Conservation (phyloP, 176 grass and related monocot species). For the Tillandsia leiboldiana region DNA sequence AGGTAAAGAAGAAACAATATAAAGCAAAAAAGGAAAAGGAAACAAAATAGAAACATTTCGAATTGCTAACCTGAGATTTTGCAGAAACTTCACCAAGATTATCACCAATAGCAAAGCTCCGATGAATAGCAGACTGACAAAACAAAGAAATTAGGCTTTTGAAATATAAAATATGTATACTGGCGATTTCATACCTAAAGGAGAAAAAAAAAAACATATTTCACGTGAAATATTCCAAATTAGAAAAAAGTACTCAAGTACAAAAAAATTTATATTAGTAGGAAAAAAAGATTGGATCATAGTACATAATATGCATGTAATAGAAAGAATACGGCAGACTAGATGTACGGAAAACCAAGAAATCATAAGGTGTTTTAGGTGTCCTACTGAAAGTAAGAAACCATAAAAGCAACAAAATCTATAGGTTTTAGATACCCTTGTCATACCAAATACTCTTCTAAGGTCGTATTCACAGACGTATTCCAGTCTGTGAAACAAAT, state of each 20-base stretch:
- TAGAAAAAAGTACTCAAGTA: neutral
- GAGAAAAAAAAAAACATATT: neutral
- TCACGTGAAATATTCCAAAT: neutral
- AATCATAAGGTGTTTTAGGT: too few species aligned
- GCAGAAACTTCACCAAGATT: conserved; percentile 8
- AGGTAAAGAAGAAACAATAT: neutral
- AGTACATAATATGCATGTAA: too few species aligned
- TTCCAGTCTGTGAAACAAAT: too few species aligned
- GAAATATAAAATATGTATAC: neutral
- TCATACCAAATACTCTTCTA: too few species aligned
- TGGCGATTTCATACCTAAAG: neutral
- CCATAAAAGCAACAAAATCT: too few species aligned
- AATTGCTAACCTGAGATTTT: conserved; percentile 7
- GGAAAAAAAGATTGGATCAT: too few species aligned
- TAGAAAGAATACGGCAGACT: too few species aligned
- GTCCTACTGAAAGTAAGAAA: too few species aligned
- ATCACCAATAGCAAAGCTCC: conserved; percentile 6
- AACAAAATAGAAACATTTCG: neutral
- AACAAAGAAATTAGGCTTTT: neutral
- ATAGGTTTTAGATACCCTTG: too few species aligned
- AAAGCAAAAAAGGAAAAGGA: neutral
- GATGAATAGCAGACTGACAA: conserved; percentile 1
- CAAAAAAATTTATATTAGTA: too few species aligned
- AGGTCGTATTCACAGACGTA: too few species aligned
- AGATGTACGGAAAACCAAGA: too few species aligned